Evolutionary conservation across 2,329 filamentous ascomycete genomes (phyloP), one percentile per base, ranked within the genome.

Genomic region (Epicoccum sorghinum): DNA sequence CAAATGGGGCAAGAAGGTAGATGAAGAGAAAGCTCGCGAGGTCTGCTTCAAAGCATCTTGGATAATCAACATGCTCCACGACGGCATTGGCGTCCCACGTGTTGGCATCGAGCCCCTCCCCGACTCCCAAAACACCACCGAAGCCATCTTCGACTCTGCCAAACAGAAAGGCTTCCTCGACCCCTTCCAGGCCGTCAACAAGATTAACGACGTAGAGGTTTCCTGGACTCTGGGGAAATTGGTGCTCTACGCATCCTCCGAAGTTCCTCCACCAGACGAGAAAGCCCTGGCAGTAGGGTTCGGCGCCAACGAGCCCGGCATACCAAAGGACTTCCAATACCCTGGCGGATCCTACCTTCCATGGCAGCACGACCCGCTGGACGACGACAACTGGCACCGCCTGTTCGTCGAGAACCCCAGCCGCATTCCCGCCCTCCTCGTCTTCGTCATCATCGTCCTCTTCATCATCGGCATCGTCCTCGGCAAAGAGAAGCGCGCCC

Each of bases 171-270:
- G 89, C 0, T 95, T 90, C 65, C 74, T 91, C 4, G 88, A 95
- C 64, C 86, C 93, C 0, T 99, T 99, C 78, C 90, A 93, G 71
- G 91, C 95, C 0, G 89, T 98, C 27, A 87, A 99, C 75, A 95
- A 95, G 74, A 93, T 99, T 62, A 86, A 92, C 63, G 90, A 88
- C 14, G 88, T 92, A 6, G 96, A 99, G 78, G 89, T 99, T 14
- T 96, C 91, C 78, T 99, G 95, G 95, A 98, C 95, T 0, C 79
- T 99, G 4, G 95, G 95, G 1, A 96, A 97, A 71, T 97, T 98
- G 83, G 85, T 99, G 6, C 83, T 99, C 4, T 98, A 98, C 66
- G 95, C 95, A 4, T 88, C 93, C 0, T 95, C 91, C 3, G 91
- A 97, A 72, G 82, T 99, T 5, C 88, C 90, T 1, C 83, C 90